These are phyloP conservation scores for Malus asiatica DNA, from an alignment of 306 rosid genomes.

Conservation along the genomic window DNA sequence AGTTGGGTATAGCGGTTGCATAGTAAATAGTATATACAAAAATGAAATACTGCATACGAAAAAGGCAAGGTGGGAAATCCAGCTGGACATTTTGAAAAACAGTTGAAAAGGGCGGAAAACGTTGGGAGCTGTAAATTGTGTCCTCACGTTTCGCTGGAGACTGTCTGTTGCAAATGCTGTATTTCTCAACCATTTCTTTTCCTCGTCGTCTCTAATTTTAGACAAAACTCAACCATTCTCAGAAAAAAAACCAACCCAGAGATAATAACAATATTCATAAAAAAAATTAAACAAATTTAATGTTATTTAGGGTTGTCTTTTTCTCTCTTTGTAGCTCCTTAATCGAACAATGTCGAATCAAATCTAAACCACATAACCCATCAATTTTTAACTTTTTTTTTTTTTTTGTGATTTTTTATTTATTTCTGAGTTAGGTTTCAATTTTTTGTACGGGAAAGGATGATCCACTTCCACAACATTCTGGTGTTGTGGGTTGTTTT, in stretches of 20 bases:
- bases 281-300: neutral
- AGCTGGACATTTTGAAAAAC: neutral
- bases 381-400: neutral
- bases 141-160: conserved; percentile 32
- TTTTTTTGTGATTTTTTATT: neutral
- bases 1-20: neutral
- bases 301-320: neutral
- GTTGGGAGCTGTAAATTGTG: conserved; percentile 13
- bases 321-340: neutral
- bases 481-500: conserved; percentile 49
- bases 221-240: neutral
- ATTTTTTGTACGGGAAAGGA: conserved; percentile 7
- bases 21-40: neutral
- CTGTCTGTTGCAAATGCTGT: conserved; percentile 12
- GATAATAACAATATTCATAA: neutral
- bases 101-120: conserved; percentile 17
- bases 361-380: neutral
- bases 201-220: conserved; percentile 28
- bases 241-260: neutral
- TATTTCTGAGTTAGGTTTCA: neutral
- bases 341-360: neutral
- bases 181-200: conserved; percentile 10
- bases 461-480: conserved; percentile 46
- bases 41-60: neutral
- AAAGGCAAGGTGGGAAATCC: neutral